Evolutionary conservation across 2,329 filamentous ascomycete genomes (phyloP).

Genomic region (Tolypocladium guangdongense): DNA sequence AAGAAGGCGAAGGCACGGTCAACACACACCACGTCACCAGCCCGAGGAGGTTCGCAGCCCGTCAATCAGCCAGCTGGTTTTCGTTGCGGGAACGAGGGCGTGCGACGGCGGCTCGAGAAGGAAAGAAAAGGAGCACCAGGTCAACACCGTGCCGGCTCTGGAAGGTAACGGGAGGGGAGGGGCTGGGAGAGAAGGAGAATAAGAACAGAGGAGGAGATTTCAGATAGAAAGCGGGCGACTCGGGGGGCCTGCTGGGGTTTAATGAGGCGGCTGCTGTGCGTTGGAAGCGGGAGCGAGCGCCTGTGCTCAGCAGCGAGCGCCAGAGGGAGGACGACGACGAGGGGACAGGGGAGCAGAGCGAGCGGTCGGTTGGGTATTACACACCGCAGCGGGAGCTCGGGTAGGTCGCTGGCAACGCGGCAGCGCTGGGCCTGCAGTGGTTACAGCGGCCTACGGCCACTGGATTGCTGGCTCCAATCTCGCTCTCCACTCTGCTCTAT

Average conservation of each 20-base stretch:
- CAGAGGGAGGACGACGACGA: not conserved
- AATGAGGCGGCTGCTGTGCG: constrained; percentile 16
- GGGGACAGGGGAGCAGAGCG: not conserved
- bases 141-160: constrained; percentile 4
- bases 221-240: constrained; percentile 12
- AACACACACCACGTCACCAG: constrained; percentile 12
- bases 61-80: constrained; percentile 11
- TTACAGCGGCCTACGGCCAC: not conserved
- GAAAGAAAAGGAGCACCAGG: constrained; percentile 21
- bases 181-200: constrained; percentile 12
- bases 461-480: not conserved
- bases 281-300: constrained; percentile 5
- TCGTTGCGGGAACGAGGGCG: constrained; percentile 4
- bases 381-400: too few relatives aligned
- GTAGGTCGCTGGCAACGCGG: too few relatives aligned
- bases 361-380: not conserved
- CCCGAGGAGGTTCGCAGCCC: constrained; percentile 3
- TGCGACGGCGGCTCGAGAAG: constrained; percentile 10
- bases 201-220: constrained; percentile 20
- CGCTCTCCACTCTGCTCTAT: not conserved
- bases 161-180: constrained; percentile 5
- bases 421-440: not conserved
- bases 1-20: constrained; percentile 9
- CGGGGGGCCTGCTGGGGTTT: constrained; percentile 21
- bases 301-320: not conserved